A percentile compares a stretch with the other conserved stretches of the same genome.
These are phyloP conservation scores for Carex cristatella DNA, from an alignment of 176 grass and related monocot species.

Conservation along the genomic window DNA sequence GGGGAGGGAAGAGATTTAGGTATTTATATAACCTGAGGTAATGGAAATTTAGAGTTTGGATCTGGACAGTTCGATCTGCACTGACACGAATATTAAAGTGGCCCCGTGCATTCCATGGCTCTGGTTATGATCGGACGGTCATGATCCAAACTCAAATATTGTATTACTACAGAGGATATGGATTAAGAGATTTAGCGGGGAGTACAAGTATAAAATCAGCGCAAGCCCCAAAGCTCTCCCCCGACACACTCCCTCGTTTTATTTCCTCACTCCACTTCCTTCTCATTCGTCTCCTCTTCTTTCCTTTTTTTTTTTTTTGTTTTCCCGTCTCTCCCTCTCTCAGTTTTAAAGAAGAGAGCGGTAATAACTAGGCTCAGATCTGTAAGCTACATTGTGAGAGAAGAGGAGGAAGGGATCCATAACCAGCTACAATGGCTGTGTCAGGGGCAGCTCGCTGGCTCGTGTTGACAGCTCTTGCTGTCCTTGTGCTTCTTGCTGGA, in stretches of 20 bases:
- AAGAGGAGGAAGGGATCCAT: conserved; percentile 4
- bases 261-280: background rate
- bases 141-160: too few species aligned
- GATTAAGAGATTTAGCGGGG: background rate
- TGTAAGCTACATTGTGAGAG: background rate
- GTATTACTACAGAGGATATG: too few species aligned
- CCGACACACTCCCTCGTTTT: background rate
- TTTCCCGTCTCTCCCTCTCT: background rate
- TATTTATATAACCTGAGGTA: too few species aligned
- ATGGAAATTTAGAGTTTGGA: too few species aligned
- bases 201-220: conserved; percentile 43
- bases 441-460: background rate
- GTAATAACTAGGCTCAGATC: background rate
- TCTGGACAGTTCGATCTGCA: too few species aligned
- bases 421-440: conserved; percentile 17
- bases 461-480: conserved; percentile 20
- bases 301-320: background rate
- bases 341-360: background rate
- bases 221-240: conserved; percentile 27
- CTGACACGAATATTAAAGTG: too few species aligned
- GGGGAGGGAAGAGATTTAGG: background rate
- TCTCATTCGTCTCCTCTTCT: background rate
- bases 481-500: conserved; percentile 30
- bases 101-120: too few species aligned
- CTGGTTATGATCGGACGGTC: too few species aligned